A percentile compares a stretch with the other conserved stretches of the same genome.
Conservation (phyloP, 495 filamentous ascomycete genomes). For the Penicillium longicatenatum region DNA sequence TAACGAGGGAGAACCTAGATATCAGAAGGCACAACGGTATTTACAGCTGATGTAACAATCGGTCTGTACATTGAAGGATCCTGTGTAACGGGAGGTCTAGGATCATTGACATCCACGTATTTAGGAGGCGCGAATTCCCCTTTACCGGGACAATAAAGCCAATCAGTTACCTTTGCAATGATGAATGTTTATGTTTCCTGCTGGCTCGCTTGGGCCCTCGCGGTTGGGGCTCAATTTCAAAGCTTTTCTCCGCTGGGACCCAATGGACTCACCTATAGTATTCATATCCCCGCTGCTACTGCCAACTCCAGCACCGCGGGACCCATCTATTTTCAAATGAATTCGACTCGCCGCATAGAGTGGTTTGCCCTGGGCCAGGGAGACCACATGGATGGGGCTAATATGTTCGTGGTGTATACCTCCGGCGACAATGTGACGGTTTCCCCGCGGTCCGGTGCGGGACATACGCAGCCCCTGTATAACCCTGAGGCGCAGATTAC, state of each 20-base stretch:
- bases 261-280: slow-evolving; percentile 33
- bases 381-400: slow-evolving; percentile 58
- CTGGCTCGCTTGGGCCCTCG: slow-evolving; percentile 3
- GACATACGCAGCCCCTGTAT: slow-evolving; percentile 54
- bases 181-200: neutral
- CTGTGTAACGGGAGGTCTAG: slow-evolving; percentile 1
- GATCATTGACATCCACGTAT: neutral
- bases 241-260: slow-evolving; percentile 29
- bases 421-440: slow-evolving; percentile 63
- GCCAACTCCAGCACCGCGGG: slow-evolving; percentile 24
- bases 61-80: slow-evolving; percentile 3
- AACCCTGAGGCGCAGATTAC: slow-evolving; percentile 52
- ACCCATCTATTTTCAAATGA: slow-evolving; percentile 65
- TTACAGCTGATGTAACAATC: slow-evolving; percentile 6
- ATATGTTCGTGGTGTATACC: slow-evolving; percentile 71
- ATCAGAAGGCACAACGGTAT: neutral
- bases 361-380: slow-evolving; percentile 73
- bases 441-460: slow-evolving; percentile 59
- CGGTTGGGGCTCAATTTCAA: slow-evolving; percentile 25
- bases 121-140: neutral
- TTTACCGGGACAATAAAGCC: neutral
- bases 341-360: slow-evolving; percentile 55
- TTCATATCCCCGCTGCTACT: slow-evolving; percentile 35
- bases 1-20: neutral
- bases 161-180: slow-evolving; percentile 1